phyloP scores from a whole-genome alignment of 495 filamentous ascomycete genomes.

The Tuber indicum region DNA sequence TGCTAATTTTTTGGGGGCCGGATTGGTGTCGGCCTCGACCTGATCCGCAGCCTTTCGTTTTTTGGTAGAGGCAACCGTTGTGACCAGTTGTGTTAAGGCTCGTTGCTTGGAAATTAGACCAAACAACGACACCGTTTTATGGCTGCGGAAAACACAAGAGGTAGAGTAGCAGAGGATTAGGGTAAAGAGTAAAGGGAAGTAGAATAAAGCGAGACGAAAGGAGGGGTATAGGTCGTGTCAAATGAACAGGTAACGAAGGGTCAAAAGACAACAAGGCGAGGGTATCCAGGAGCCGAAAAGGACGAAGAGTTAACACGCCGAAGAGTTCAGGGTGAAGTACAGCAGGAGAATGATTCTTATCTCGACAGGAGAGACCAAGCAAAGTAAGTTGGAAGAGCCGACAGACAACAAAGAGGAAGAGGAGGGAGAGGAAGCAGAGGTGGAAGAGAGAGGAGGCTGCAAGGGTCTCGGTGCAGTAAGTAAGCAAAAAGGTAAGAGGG shows the following conservation, averaged over 20 bases:
- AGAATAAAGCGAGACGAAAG: constrained; percentile 1
- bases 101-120: constrained; percentile 43
- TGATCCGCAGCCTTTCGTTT: constrained; percentile 91
- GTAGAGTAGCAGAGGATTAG: constrained; percentile 8
- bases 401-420: constrained; percentile 2
- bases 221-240: neutral
- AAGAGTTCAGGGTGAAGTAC: neutral
- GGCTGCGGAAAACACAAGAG: constrained; percentile 21
- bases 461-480: neutral
- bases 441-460: constrained; percentile 8
- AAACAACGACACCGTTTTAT: constrained; percentile 42
- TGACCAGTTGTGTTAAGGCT: constrained; percentile 46
- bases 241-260: neutral
- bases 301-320: neutral
- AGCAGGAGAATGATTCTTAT: neutral
- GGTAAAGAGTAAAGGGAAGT: neutral
- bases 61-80: constrained; percentile 62
- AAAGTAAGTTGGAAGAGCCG: neutral
- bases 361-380: neutral
- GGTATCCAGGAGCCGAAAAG: neutral
- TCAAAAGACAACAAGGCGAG: neutral
- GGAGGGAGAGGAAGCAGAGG: constrained; percentile 7
- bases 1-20: constrained; percentile 51
- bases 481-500: neutral
- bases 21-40: constrained; percentile 48